Percentiles rank a stretch among this genome's conserved stretches.
These are phyloP conservation scores for Cyclotella baltica DNA, from an alignment of 108 stramenopile genomes.

Conservation along the genomic window DNA sequence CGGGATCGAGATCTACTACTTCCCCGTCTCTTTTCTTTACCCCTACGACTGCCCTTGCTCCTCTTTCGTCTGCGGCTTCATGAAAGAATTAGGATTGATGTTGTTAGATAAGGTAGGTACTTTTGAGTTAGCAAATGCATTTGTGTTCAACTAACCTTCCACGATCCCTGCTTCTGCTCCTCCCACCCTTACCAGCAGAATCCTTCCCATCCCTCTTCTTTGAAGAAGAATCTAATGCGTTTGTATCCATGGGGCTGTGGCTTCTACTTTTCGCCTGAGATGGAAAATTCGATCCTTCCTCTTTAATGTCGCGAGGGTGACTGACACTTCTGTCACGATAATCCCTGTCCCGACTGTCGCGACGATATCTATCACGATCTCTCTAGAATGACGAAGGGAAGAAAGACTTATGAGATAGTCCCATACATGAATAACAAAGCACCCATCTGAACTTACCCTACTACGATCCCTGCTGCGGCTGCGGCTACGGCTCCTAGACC, in stretches of 20 bases:
- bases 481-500: constrained; percentile 42
- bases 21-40: constrained; percentile 13
- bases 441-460: constrained; percentile 12
- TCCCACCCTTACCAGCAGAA: constrained; percentile 45
- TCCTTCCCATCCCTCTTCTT: constrained; percentile 58
- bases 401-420: background rate
- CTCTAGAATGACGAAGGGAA: background rate
- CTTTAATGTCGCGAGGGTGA: constrained; percentile 35
- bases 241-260: constrained; percentile 40
- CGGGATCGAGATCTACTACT: constrained; percentile 19
- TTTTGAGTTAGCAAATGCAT: background rate
- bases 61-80: constrained; percentile 8
- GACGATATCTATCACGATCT: constrained; percentile 23
- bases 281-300: constrained; percentile 42
- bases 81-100: background rate
- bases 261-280: constrained; percentile 40
- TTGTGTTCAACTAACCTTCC: constrained; percentile 8
- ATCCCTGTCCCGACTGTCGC: constrained; percentile 27
- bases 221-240: constrained; percentile 46
- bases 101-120: background rate
- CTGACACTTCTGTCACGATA: constrained; percentile 47
- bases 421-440: background rate
- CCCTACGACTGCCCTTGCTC: constrained; percentile 14
- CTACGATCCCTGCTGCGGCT: constrained; percentile 46
- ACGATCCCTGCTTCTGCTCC: constrained; percentile 49